Conservation (phyloP, 2,329 filamentous ascomycete genomes). For the Trichophyton simii region DNA sequence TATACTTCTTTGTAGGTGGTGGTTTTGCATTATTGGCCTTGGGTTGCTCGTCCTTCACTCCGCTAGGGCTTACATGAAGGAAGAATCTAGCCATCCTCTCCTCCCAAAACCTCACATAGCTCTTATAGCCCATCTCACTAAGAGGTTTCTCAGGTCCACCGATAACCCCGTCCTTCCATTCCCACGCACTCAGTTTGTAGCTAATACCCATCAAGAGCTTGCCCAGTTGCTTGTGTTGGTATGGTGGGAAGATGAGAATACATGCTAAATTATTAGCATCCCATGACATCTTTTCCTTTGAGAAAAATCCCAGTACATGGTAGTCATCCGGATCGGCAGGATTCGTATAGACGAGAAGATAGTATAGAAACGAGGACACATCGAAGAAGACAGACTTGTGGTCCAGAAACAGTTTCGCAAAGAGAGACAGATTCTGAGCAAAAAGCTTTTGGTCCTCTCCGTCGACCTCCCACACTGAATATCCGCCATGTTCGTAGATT, state of each 20-base stretch:
- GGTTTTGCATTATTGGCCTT: slow-evolving; percentile 8
- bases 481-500: slow-evolving; percentile 67
- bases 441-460: slow-evolving; percentile 80
- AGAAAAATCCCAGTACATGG: slow-evolving; percentile 89
- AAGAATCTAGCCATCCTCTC: slow-evolving; percentile 64
- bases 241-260: slow-evolving; percentile 89
- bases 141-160: slow-evolving; percentile 92
- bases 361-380: slow-evolving; percentile 87
- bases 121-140: slow-evolving; percentile 67
- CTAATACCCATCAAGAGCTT: slow-evolving; percentile 82
- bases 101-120: slow-evolving; percentile 78
- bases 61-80: slow-evolving; percentile 25
- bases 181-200: slow-evolving; percentile 78
- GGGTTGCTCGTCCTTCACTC: slow-evolving; percentile 4
- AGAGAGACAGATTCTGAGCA: slow-evolving; percentile 88
- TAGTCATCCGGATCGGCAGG: slow-evolving; percentile 29
- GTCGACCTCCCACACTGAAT: slow-evolving; percentile 85
- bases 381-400: slow-evolving; percentile 99
- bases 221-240: slow-evolving; percentile 81
- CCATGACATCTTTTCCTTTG: slow-evolving; percentile 97
- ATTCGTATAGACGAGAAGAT: slow-evolving; percentile 67
- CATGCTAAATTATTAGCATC: slow-evolving; percentile 96
- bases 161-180: slow-evolving; percentile 52
- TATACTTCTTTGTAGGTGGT: slow-evolving; percentile 24
- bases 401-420: slow-evolving; percentile 93